phyloP scores from a whole-genome alignment of 345 rosid species.

The Streptanthus diversifolius region DNA sequence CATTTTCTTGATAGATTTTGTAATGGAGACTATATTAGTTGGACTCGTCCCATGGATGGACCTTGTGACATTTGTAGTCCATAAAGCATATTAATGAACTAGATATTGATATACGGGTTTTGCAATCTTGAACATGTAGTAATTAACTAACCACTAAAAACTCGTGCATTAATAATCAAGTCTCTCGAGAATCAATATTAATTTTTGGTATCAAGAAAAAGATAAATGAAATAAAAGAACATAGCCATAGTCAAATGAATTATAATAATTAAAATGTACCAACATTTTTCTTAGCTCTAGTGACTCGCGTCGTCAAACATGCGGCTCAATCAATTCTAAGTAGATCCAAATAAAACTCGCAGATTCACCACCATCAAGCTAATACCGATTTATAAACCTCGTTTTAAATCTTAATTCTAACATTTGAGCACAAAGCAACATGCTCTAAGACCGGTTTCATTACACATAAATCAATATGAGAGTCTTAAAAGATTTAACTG shows the following conservation, averaged over 20 bases:
- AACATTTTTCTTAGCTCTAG: background rate
- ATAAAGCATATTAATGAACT: background rate
- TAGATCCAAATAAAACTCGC: background rate
- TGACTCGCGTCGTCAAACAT: background rate
- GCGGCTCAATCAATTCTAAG: background rate
- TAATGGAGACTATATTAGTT: background rate
- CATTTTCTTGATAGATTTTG: slow-evolving; percentile 8
- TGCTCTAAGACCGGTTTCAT: too few relatives aligned
- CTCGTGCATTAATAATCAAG: too few relatives aligned
- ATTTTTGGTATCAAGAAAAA: too few relatives aligned
- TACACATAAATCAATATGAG: too few relatives aligned
- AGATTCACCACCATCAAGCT: background rate
- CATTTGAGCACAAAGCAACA: background rate
- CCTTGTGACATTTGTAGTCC: background rate
- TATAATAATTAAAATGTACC: background rate
- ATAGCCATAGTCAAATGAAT: background rate
- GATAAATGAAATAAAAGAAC: too few relatives aligned
- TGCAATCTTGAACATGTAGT: background rate
- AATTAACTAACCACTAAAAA: too few relatives aligned
- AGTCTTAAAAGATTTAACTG: too few relatives aligned
- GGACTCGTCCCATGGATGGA: slow-evolving; percentile 18
- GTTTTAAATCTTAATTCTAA: background rate
- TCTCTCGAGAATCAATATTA: too few relatives aligned
- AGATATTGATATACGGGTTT: background rate
- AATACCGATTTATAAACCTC: slow-evolving; percentile 1